Base-by-base conservation (phyloP, 2,329 filamentous ascomycete genomes). In the Paecilomyces sp. region DNA sequence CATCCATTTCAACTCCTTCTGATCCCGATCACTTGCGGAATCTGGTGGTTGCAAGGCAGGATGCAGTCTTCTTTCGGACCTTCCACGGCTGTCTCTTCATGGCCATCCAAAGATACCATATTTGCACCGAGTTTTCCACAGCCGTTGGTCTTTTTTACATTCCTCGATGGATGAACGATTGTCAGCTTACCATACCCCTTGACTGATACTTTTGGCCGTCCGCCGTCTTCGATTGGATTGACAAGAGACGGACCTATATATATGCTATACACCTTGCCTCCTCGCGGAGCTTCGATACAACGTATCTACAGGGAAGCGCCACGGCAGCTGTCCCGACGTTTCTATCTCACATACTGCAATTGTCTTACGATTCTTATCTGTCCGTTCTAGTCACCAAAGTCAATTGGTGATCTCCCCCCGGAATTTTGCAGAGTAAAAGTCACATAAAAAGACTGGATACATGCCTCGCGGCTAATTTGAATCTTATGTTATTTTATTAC, bases 381-480 rank as follows among this genome's bases (percentile, higher is more conserved):
- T 47, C 41, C n/a, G 41, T 47, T 9, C 15, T 47, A 9, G 9
- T 47, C 41, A 18, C n/a, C n/a, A 9, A 47, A 47, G 31, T 47
- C 41, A 47, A 9, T 15, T 13, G 51, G 51, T 25, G 15, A 30
- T 25, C 22, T 53, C 51, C 28, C 51, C 3, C 51, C 22, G 51
- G 51, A 28, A 22, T 61, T 58, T 58, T 64, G 64, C 61, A 62
- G 64, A 60, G 65, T 66, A 69, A 65, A 68, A 66, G 65, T 67
- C 41, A 64, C 66, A 71, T 63, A 61, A 62, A 61, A 62, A 62
- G 57, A 63, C 52, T 64, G 52, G 59, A 57, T 61, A 59, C 52
- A 56, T 53, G 62, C 62, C 62, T 64, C 62, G 60, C 70, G 69
- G 70, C 69, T 61, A 63, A 59, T 63, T 66, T 61, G 58, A 57